Percentiles rank a stretch among this genome's conserved stretches.
phyloP scores from a whole-genome alignment of 2,329 filamentous ascomycete species.

The Pseudogymnoascus sp. region DNA sequence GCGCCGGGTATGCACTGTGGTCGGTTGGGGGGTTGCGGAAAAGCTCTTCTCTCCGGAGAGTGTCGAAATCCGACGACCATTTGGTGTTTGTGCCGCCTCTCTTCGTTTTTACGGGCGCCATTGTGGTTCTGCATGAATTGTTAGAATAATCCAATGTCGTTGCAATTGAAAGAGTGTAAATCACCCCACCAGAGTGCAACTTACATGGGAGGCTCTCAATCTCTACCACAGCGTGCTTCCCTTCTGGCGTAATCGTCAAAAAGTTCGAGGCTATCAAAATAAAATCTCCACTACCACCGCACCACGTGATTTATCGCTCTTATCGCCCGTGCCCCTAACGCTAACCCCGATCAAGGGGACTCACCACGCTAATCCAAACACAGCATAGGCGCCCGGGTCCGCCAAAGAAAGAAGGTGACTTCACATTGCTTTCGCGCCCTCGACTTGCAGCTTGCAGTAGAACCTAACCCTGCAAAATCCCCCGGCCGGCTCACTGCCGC shows the following conservation, averaged over 20 bases:
- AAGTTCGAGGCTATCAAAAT: constrained; percentile 10
- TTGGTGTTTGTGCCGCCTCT: constrained; percentile 53
- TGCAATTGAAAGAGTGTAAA: not conserved
- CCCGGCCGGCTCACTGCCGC: not conserved
- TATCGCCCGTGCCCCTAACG: constrained; percentile 2
- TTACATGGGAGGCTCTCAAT: constrained; percentile 14
- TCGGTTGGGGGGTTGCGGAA: constrained; percentile 86
- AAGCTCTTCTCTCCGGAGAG: constrained; percentile 74
- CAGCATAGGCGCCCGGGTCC: not conserved
- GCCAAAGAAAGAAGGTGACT: constrained; percentile 1
- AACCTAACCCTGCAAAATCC: not conserved
- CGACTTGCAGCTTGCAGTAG: not conserved
- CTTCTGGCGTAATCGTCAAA: not conserved
- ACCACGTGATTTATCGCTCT: constrained; percentile 9
- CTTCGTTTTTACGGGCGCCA: constrained; percentile 16
- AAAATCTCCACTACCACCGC: constrained; percentile 6
- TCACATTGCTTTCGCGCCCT: not conserved
- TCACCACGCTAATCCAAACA: not conserved
- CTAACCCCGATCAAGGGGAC: not conserved
- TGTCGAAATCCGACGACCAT: constrained; percentile 85
- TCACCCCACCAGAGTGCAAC: not conserved
- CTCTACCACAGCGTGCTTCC: constrained; percentile 1
- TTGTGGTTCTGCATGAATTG: constrained; percentile 11
- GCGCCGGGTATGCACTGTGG: constrained; percentile 75
- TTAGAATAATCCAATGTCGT: not conserved